phyloP scores from a whole-genome alignment of 2,329 filamentous ascomycete genomes.

The Trichoderma semiorbis region DNA sequence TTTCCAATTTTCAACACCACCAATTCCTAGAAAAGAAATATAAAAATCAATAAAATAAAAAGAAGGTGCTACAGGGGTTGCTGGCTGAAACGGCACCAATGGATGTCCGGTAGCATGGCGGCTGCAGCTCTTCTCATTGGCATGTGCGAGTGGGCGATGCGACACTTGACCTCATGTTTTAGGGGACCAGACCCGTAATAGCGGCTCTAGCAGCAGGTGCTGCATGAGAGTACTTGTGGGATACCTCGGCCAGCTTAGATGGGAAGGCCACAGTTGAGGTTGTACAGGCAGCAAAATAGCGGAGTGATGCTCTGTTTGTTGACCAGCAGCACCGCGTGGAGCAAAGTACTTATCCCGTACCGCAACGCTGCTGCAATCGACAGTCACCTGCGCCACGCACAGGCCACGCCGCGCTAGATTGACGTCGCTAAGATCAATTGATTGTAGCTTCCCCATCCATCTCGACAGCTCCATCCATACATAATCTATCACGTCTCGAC shows the following conservation, averaged over 20 bases:
- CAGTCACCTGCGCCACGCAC: slow-evolving; percentile 17
- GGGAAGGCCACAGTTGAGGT: background rate
- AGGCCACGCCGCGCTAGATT: slow-evolving; percentile 13
- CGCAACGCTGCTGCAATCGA: background rate
- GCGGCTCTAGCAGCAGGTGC: background rate
- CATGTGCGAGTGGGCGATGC: background rate
- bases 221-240: background rate
- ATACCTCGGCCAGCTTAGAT: background rate
- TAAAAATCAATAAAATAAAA: background rate
- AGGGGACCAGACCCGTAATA: slow-evolving; percentile 3
- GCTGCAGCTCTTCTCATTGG: background rate
- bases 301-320: background rate
- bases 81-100: slow-evolving; percentile 1
- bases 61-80: background rate
- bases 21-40: background rate
- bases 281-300: background rate
- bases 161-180: background rate
- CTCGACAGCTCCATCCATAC: background rate
- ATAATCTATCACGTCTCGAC: background rate
- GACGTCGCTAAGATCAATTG: background rate
- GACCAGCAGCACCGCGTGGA: background rate
- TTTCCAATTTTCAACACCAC: background rate
- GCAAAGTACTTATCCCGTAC: background rate
- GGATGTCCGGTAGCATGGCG: background rate
- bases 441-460: background rate